Percentiles rank a stretch among this genome's conserved stretches.
phyloP scores from a whole-genome alignment of 2,329 filamentous ascomycete genomes.

The Tolypocladium guangdongense region DNA sequence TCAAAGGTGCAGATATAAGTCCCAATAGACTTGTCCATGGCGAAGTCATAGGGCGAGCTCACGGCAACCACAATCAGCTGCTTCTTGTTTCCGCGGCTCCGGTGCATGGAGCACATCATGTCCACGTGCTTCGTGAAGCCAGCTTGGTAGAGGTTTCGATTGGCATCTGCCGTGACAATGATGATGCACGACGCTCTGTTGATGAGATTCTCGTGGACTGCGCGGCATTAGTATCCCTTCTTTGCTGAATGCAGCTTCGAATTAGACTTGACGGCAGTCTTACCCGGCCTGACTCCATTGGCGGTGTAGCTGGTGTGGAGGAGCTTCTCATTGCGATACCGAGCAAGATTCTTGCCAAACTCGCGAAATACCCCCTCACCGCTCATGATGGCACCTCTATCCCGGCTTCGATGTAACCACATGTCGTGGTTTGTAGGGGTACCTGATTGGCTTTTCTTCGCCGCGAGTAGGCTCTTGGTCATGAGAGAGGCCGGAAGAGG shows the following conservation, averaged over 20 bases:
- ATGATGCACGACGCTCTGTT: constrained; percentile 80
- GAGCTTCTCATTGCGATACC: constrained; percentile 75
- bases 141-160: constrained; percentile 85
- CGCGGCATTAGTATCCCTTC: constrained; percentile 3
- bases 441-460: constrained; percentile 26
- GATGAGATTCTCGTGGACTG: constrained; percentile 83
- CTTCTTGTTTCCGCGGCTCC: constrained; percentile 70
- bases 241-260: not conserved
- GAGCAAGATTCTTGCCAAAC: constrained; percentile 75
- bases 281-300: constrained; percentile 72
- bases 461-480: constrained; percentile 57
- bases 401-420: constrained; percentile 43
- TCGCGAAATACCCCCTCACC: constrained; percentile 90
- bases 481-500: constrained; percentile 83
- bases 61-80: constrained; percentile 84
- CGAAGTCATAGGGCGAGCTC: constrained; percentile 94
- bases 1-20: constrained; percentile 95
- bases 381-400: constrained; percentile 64
- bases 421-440: constrained; percentile 37
- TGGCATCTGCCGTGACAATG: constrained; percentile 86
- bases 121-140: constrained; percentile 94
- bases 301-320: constrained; percentile 92
- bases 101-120: constrained; percentile 84
- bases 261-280: constrained; percentile 3
- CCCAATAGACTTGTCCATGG: constrained; percentile 79